A percentile compares a stretch with the other conserved stretches of the same genome.
Evolutionary conservation across 2,329 filamentous ascomycete genomes (phyloP).

Genomic region (Eutypella sp.): DNA sequence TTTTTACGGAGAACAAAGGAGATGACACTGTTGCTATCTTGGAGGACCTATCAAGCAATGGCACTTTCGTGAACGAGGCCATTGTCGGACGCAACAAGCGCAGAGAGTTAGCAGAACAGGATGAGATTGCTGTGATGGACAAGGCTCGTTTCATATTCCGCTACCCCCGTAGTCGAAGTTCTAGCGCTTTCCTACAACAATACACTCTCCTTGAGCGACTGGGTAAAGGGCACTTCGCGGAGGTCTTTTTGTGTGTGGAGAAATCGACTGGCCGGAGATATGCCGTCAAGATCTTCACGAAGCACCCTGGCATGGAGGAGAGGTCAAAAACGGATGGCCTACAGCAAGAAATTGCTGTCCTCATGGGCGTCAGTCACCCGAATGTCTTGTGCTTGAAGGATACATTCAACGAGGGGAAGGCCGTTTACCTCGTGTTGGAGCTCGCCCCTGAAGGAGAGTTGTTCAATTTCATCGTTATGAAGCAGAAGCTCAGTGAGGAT

Average conservation of each 20-base stretch:
- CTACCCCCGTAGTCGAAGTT: slow-evolving; percentile 71
- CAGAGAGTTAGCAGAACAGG: slow-evolving; percentile 79
- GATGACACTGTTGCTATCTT: slow-evolving; percentile 65
- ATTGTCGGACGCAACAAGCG: slow-evolving; percentile 89
- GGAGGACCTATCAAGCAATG: slow-evolving; percentile 92
- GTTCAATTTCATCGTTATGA: slow-evolving; percentile 91
- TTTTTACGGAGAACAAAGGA: slow-evolving; percentile 59
- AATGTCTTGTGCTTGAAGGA: slow-evolving; percentile 91
- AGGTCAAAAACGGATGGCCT: slow-evolving; percentile 77
- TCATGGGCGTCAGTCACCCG: slow-evolving; percentile 96
- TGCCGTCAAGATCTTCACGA: slow-evolving; percentile 93
- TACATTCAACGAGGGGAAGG: slow-evolving; percentile 86
- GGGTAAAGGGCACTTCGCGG: slow-evolving; percentile 92
- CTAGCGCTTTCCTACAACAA: slow-evolving; percentile 77
- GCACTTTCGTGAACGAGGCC: slow-evolving; percentile 91
- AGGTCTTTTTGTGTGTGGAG: slow-evolving; percentile 87
- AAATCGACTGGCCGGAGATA: slow-evolving; percentile 75
- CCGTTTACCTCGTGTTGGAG: slow-evolving; percentile 87
- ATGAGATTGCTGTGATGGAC: slow-evolving; percentile 83
- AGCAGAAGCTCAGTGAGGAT: slow-evolving; percentile 78
- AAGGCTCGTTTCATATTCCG: slow-evolving; percentile 86
- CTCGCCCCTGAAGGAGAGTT: slow-evolving; percentile 88
- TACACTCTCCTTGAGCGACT: slow-evolving; percentile 81
- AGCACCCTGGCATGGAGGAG: slow-evolving; percentile 75
- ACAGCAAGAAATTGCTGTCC: slow-evolving; percentile 91